phyloP scores from a whole-genome alignment of 257 asterid genomes.

The Linaria vulgaris region DNA sequence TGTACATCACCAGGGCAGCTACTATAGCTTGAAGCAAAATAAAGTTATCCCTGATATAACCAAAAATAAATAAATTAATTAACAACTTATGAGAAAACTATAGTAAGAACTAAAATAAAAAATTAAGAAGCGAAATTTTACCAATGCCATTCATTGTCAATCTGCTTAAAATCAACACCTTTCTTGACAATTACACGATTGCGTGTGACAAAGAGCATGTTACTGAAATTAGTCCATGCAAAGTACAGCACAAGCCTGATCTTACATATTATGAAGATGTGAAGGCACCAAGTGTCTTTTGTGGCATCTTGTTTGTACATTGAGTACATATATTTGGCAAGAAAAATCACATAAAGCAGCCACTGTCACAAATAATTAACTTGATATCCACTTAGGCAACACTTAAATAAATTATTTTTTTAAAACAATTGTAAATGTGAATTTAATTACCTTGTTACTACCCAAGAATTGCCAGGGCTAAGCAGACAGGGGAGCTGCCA shows the following conservation, averaged over 20 bases:
- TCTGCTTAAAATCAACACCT: constrained; percentile 80
- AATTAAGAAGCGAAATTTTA: too few relatives aligned
- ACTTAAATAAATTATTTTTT: not conserved
- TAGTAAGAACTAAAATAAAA: too few relatives aligned
- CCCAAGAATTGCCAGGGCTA: constrained; percentile 86
- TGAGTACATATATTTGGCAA: constrained; percentile 55
- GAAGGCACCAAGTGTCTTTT: constrained; percentile 51
- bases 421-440: not conserved
- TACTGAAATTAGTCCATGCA: constrained; percentile 59
- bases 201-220: constrained; percentile 68
- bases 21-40: constrained; percentile 67
- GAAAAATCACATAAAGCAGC: constrained; percentile 54
- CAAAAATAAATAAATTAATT: not conserved
- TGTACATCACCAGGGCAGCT: constrained; percentile 43
- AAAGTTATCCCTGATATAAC: constrained; percentile 69
- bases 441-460: constrained; percentile 61
- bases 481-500: constrained; percentile 58
- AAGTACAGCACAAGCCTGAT: constrained; percentile 52
- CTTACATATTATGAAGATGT: constrained; percentile 51
- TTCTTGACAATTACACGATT: constrained; percentile 59
- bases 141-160: constrained; percentile 90
- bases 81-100: too few relatives aligned
- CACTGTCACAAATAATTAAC: constrained; percentile 37
- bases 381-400: too few relatives aligned
- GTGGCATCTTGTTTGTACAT: constrained; percentile 40